Evolutionary conservation across 2,329 filamentous ascomycete genomes (phyloP).

Genomic region (Allantophomopsis lycopodina): DNA sequence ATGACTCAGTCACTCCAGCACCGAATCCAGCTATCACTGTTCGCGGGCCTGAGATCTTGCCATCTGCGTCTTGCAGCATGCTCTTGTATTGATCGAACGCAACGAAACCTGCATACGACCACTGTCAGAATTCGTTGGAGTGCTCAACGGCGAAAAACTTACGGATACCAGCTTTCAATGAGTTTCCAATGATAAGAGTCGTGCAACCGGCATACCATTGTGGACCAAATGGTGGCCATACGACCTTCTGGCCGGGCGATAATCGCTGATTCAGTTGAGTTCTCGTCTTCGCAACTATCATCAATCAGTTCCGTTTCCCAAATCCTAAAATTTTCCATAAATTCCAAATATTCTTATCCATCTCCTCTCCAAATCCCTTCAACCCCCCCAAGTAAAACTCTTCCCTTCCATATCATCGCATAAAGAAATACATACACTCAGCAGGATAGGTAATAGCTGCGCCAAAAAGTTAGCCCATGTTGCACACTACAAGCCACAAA

Average conservation of each 20-base stretch:
- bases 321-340: background rate
- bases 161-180: slow-evolving; percentile 90
- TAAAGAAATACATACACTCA: slow-evolving; percentile 53
- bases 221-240: slow-evolving; percentile 83
- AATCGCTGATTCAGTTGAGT: slow-evolving; percentile 84
- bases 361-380: background rate
- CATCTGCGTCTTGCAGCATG: slow-evolving; percentile 67
- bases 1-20: slow-evolving; percentile 84
- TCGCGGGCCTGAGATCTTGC: slow-evolving; percentile 77
- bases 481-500: slow-evolving; percentile 2
- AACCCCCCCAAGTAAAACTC: background rate
- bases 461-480: background rate
- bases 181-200: slow-evolving; percentile 92
- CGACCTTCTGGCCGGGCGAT: slow-evolving; percentile 71
- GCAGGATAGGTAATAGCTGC: slow-evolving; percentile 83
- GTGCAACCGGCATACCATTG: slow-evolving; percentile 99
- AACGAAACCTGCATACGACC: slow-evolving; percentile 53
- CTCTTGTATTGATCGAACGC: slow-evolving; percentile 92
- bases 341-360: background rate
- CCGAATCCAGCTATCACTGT: slow-evolving; percentile 92
- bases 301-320: background rate
- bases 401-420: background rate
- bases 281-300: slow-evolving; percentile 70
- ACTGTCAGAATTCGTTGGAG: background rate
- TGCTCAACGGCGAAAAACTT: slow-evolving; percentile 21